phyloP scores from a whole-genome alignment of 2,329 filamentous ascomycete species.

The Epichloe gansuensis region DNA sequence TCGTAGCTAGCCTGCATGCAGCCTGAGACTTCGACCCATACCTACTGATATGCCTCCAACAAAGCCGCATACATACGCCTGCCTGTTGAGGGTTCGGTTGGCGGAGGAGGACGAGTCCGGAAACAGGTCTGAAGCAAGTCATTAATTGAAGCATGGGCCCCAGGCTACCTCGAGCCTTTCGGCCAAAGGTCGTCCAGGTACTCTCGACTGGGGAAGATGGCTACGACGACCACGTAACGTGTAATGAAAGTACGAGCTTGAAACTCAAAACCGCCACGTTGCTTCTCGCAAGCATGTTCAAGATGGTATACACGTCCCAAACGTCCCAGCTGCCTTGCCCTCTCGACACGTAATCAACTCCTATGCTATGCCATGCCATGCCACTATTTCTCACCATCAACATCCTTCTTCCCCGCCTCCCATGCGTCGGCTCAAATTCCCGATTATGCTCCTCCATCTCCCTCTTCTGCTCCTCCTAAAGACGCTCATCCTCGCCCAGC shows the following conservation, averaged over 20 bases:
- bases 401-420: conserved; percentile 31
- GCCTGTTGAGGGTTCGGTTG: too few species aligned
- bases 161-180: neutral
- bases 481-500: conserved; percentile 12
- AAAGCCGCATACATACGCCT: too few species aligned
- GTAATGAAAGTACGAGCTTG: neutral
- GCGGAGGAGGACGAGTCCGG: too few species aligned
- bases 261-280: neutral
- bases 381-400: conserved; percentile 45
- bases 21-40: too few species aligned
- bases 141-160: too few species aligned
- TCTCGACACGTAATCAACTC: too few species aligned
- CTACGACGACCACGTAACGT: neutral
- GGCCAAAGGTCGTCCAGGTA: neutral
- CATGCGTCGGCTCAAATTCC: conserved; percentile 45
- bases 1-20: too few species aligned
- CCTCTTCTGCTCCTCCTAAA: conserved; percentile 34
- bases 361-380: too few species aligned
- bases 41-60: too few species aligned
- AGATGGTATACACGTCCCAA: too few species aligned
- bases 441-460: conserved; percentile 48
- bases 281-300: conserved; percentile 12
- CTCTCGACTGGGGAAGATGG: neutral
- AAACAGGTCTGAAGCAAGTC: too few species aligned
- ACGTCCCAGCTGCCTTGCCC: too few species aligned